These are phyloP conservation scores for Solanum piurae DNA, from an alignment of 257 asterid genomes.

Conservation along the genomic window DNA sequence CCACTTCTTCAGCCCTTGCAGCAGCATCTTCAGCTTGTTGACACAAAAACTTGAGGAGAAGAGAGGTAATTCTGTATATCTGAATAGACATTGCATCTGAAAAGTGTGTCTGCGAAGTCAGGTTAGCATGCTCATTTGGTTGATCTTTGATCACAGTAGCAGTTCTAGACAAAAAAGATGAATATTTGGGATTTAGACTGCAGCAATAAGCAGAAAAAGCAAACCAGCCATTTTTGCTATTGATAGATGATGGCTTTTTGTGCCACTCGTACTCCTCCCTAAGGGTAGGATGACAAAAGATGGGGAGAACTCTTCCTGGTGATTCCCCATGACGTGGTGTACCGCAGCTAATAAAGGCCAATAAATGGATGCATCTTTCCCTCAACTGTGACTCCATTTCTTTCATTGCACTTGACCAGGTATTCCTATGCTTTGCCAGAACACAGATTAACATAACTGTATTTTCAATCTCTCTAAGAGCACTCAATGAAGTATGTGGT, in stretches of 20 bases:
- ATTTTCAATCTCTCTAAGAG: constrained; percentile 70
- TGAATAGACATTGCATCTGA: constrained; percentile 70
- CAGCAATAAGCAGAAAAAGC: constrained; percentile 73
- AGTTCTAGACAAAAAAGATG: constrained; percentile 29
- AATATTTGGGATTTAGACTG: constrained; percentile 34
- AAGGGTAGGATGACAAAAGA: constrained; percentile 49
- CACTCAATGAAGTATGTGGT: constrained; percentile 45
- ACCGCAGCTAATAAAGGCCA: constrained; percentile 82
- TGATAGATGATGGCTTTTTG: constrained; percentile 54
- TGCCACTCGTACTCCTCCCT: constrained; percentile 80
- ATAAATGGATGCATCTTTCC: constrained; percentile 72
- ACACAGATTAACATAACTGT: constrained; percentile 65
- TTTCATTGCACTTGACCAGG: constrained; percentile 71
- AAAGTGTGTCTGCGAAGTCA: constrained; percentile 37
- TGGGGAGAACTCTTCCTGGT: constrained; percentile 36
- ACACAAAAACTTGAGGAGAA: constrained; percentile 71
- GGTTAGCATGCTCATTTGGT: constrained; percentile 16
- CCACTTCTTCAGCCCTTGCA: constrained; percentile 77
- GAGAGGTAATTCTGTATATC: constrained; percentile 60
- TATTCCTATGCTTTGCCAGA: constrained; percentile 52
- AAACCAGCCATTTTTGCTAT: constrained; percentile 89
- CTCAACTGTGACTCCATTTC: constrained; percentile 69
- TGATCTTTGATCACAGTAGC: constrained; percentile 47
- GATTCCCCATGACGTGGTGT: constrained; percentile 67
- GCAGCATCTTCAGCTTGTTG: constrained; percentile 75